Base-by-base conservation (phyloP, 768 basidiomycete species). In the Tylopilus rubrobrunneus region DNA sequence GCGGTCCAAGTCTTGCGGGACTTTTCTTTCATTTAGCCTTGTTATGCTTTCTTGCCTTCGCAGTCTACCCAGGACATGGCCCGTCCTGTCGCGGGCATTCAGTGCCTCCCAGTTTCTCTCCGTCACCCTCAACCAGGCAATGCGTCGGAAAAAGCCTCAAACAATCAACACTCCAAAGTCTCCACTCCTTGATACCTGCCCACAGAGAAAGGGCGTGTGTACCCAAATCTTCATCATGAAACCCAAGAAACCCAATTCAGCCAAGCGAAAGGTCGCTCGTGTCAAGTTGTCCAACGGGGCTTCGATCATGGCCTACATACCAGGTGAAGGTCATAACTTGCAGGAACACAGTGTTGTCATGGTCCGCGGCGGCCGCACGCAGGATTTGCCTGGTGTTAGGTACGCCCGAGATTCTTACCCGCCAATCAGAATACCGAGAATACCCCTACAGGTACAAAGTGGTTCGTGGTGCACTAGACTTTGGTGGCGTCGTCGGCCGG, bases 191-290 rank as follows among this genome's bases (percentile, higher is more conserved):
- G 75, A 88, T 49, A 76, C 70, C 25, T 86, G 82, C 64, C 90
- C 89, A 7, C 95, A 98, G 74, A 83, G 84, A 63, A 97, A 97
- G 67, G 97, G 91, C 45, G 94, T 99, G 56, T 91, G 91, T 69
- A 83, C 87, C 39, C 83, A 85, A 58, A 78, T 92, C 39, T 83
- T 85, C 61, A 90, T 85, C 49, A 82, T 81, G 59, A 90, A 85
- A 62, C 97, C 97, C 23, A 97, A 93, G 78, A 99, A 99, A 67
- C 97, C 97, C 58, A 99, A 99, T 72, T 98, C 96, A 11, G 95
- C 95, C 36, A 93, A 97, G 67, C 91, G 97, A 56, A 98, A 98
- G 75, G 92, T 98, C 52, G 94, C 94, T 42, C 81, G 91, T 63
- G 86, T 99, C 61, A 96, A 96, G 75, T 77, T 99, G 52, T 81